Evolutionary conservation across 2,329 filamentous ascomycete species (phyloP).

Genomic region (Leptographium flavum): DNA sequence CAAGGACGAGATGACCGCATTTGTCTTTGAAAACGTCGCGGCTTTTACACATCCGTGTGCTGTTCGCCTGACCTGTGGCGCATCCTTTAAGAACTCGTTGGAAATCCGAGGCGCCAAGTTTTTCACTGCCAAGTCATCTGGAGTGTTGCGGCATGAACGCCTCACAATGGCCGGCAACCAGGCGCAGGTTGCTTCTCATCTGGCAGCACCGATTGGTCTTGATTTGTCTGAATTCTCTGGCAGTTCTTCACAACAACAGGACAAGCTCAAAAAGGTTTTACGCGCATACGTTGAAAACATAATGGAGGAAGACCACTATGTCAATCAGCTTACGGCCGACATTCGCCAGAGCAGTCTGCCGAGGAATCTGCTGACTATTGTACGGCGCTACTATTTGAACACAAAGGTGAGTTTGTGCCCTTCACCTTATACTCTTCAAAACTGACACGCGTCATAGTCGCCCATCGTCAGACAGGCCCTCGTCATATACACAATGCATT

Average conservation of each 20-base stretch:
- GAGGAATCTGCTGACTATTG: conserved; percentile 28
- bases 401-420: conserved; percentile 23
- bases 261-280: conserved; percentile 24
- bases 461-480: conserved; percentile 38
- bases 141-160: conserved; percentile 38
- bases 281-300: conserved; percentile 36
- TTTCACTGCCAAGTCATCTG: conserved; percentile 32
- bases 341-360: conserved; percentile 31
- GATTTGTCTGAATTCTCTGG: conserved; percentile 25
- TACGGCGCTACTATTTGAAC: conserved; percentile 31
- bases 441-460: conserved; percentile 17
- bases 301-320: conserved; percentile 30
- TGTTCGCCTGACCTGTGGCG: conserved; percentile 34
- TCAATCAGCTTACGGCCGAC: conserved; percentile 34
- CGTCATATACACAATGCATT: conserved; percentile 41
- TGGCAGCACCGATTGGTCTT: conserved; percentile 35
- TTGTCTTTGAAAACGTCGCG: conserved; percentile 34
- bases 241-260: conserved; percentile 24
- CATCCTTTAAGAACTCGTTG: conserved; percentile 27
- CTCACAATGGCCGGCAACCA: conserved; percentile 20
- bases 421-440: background rate
- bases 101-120: conserved; percentile 32
- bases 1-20: conserved; percentile 33
- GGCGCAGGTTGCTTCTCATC: conserved; percentile 25
- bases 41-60: conserved; percentile 26